A percentile compares a stretch with the other conserved stretches of the same genome.
Conservation (phyloP, 148 eudicot species). For the Heliosperma pusillum region DNA sequence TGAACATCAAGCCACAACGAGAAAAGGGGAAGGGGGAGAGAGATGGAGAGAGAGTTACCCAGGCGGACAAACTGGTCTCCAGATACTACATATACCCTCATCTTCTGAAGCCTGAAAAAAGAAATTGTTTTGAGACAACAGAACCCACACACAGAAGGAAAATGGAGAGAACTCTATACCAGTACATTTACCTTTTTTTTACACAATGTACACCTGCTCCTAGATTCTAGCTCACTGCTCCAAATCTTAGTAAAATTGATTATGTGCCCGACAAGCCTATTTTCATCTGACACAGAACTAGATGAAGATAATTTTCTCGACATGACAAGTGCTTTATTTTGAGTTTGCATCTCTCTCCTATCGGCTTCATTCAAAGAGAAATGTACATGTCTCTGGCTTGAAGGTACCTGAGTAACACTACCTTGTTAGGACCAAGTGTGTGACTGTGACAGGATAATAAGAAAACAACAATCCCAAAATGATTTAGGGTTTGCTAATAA, state of each 20-base stretch:
- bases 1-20: too few relatives aligned
- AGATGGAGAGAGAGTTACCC: conserved; percentile 47
- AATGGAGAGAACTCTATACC: background rate
- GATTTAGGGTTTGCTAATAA: background rate
- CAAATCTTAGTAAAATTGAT: conserved; percentile 77
- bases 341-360: conserved; percentile 39
- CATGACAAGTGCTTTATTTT: conserved; percentile 46
- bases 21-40: background rate
- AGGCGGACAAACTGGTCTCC: conserved; percentile 90
- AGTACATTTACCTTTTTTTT: conserved; percentile 60
- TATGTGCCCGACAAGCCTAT: conserved; percentile 55
- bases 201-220: conserved; percentile 66
- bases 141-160: background rate
- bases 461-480: background rate
- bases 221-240: conserved; percentile 83
- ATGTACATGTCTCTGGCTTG: conserved; percentile 73
- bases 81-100: conserved; percentile 62
- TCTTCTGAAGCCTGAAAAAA: conserved; percentile 48
- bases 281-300: conserved; percentile 51
- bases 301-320: conserved; percentile 60
- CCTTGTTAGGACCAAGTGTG: conserved; percentile 7
- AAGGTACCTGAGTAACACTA: conserved; percentile 61
- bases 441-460: background rate
- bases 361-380: conserved; percentile 68
- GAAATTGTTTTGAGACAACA: conserved; percentile 10